These are phyloP conservation scores for Zelonia costaricensis DNA, from an alignment of 208 protist genomes.

Conservation along the genomic window DNA sequence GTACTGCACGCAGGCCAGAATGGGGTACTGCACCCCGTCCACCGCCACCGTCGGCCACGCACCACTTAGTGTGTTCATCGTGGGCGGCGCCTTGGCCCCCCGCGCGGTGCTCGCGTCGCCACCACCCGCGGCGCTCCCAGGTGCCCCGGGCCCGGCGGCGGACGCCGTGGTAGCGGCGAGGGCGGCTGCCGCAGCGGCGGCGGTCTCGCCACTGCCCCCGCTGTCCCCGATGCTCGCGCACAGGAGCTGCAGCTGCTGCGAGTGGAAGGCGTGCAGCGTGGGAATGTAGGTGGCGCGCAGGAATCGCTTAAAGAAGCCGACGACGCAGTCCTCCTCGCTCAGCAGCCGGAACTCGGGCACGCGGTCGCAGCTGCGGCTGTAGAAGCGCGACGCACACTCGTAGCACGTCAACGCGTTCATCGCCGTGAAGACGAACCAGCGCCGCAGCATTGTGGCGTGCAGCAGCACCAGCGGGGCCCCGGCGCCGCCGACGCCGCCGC, in stretches of 20 bases:
- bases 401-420: conserved; percentile 91
- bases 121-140: neutral
- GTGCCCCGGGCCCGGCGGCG: neutral
- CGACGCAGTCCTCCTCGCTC: conserved; percentile 52
- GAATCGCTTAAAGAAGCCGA: conserved; percentile 71
- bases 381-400: conserved; percentile 66
- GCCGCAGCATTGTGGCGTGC: conserved; percentile 55
- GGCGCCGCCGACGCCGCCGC: conserved; percentile 14
- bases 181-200: neutral
- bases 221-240: conserved; percentile 45
- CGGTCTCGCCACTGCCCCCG: conserved; percentile 3
- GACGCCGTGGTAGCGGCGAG: neutral
- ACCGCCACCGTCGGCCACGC: conserved; percentile 68
- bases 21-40: conserved; percentile 36
- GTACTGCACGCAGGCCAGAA: conserved; percentile 77
- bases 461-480: conserved; percentile 44
- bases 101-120: neutral
- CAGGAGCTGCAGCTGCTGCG: conserved; percentile 59
- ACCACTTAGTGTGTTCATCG: conserved; percentile 15
- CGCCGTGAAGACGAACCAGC: conserved; percentile 83
- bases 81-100: conserved; percentile 3
- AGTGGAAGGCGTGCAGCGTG: conserved; percentile 68
- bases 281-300: conserved; percentile 71
- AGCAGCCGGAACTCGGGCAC: conserved; percentile 42
- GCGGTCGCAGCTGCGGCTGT: conserved; percentile 54